phyloP scores from a whole-genome alignment of 2,329 filamentous ascomycete species.

The Colletotrichum sidae region DNA sequence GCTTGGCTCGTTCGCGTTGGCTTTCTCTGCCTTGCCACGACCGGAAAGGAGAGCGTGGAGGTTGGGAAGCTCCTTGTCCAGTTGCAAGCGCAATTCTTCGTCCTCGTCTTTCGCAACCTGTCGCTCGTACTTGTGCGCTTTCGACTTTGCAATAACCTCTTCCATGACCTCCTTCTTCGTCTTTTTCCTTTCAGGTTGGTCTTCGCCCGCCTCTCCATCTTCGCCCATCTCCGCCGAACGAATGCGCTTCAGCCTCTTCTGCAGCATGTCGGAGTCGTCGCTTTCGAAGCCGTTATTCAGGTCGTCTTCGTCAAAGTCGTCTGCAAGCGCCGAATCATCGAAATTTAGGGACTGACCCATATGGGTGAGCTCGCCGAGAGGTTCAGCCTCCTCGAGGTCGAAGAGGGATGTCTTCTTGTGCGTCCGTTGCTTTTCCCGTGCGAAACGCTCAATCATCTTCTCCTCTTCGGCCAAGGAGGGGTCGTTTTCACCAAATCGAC shows the following conservation, averaged over 20 bases:
- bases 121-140: slow-evolving; percentile 92
- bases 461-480: slow-evolving; percentile 94
- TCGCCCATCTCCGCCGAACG: slow-evolving; percentile 57
- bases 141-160: slow-evolving; percentile 97
- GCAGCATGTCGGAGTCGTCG: slow-evolving; percentile 65
- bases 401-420: slow-evolving; percentile 86
- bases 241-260: slow-evolving; percentile 67
- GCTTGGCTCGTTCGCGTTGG: slow-evolving; percentile 40
- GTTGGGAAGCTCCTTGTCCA: slow-evolving; percentile 85
- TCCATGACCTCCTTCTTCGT: slow-evolving; percentile 98
- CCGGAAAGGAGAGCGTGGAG: slow-evolving; percentile 79
- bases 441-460: slow-evolving; percentile 90
- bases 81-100: slow-evolving; percentile 83
- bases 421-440: slow-evolving; percentile 83
- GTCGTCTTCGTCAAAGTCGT: slow-evolving; percentile 86
- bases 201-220: slow-evolving; percentile 62
- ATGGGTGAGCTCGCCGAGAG: slow-evolving; percentile 80
- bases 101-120: slow-evolving; percentile 94
- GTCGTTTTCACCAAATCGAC: slow-evolving; percentile 95
- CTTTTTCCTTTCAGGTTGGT: slow-evolving; percentile 85
- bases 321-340: slow-evolving; percentile 55
- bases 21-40: slow-evolving; percentile 50
- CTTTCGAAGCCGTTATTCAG: slow-evolving; percentile 69
- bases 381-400: slow-evolving; percentile 85
- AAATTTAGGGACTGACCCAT: slow-evolving; percentile 80